phyloP scores from a whole-genome alignment of 306 rosid species.

The Cucumis hystrix region DNA sequence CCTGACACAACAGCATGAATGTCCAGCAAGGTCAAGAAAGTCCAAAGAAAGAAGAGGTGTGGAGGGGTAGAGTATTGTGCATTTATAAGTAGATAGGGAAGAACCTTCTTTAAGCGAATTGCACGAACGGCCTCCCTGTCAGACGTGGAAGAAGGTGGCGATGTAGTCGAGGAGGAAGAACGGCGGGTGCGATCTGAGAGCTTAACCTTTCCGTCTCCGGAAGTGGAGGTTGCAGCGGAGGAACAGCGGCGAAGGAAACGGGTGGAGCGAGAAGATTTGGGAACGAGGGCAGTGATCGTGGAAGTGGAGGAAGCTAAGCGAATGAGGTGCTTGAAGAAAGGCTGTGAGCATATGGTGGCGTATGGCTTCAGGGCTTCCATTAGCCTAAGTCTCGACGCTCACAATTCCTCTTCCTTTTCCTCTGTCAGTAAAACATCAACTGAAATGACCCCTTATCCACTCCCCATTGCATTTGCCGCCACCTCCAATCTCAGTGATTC shows the following conservation, averaged over 20 bases:
- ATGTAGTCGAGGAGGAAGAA: constrained; percentile 23
- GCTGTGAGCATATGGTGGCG: constrained; percentile 32
- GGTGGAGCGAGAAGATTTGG: constrained; percentile 13
- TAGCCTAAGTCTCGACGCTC: background rate
- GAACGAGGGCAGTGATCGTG: background rate
- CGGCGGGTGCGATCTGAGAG: constrained; percentile 50
- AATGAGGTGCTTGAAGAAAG: constrained; percentile 38
- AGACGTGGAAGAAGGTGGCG: constrained; percentile 51
- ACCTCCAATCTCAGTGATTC: too few relatives aligned
- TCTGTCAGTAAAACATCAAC: background rate
- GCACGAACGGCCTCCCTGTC: constrained; percentile 73
- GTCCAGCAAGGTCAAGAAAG: background rate
- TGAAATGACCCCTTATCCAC: background rate
- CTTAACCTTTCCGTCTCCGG: constrained; percentile 14
- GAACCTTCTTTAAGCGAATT: constrained; percentile 78
- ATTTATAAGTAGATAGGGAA: background rate
- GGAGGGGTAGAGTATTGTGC: background rate
- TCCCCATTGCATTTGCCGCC: background rate
- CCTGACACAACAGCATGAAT: constrained; percentile 25
- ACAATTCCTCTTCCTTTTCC: background rate
- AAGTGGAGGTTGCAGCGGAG: constrained; percentile 20
- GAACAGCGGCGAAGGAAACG: constrained; percentile 37
- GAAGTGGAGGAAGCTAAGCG: constrained; percentile 21
- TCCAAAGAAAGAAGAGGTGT: background rate
- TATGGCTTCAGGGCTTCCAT: constrained; percentile 45